phyloP scores from a whole-genome alignment of 805 yeast genomes.

The Clavispora phyllophila region DNA sequence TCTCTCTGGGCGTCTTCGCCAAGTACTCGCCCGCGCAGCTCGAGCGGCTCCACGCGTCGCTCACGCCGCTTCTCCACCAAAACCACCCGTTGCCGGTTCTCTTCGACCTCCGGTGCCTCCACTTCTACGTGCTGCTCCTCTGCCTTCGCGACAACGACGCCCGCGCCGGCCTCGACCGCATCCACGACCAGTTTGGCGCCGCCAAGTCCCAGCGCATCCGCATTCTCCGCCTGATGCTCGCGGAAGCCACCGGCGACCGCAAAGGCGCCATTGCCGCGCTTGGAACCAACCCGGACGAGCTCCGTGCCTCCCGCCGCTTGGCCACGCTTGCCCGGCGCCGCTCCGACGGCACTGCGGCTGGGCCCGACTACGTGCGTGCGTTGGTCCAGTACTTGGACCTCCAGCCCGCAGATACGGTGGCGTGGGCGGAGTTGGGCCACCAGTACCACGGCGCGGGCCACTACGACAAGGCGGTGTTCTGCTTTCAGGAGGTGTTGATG shows the following conservation, averaged over 20 bases:
- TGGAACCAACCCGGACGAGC: slow-evolving; percentile 30
- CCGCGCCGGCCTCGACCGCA: slow-evolving; percentile 53
- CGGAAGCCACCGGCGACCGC: slow-evolving; percentile 48
- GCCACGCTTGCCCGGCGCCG: slow-evolving; percentile 27
- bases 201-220: slow-evolving; percentile 51
- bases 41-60: slow-evolving; percentile 34
- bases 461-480: slow-evolving; percentile 60
- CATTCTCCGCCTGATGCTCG: slow-evolving; percentile 48
- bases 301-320: slow-evolving; percentile 32
- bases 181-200: slow-evolving; percentile 65
- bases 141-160: slow-evolving; percentile 71
- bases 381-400: slow-evolving; percentile 52
- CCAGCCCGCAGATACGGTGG: slow-evolving; percentile 69
- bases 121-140: slow-evolving; percentile 58
- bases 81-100: not conserved
- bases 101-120: slow-evolving; percentile 61
- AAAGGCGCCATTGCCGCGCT: slow-evolving; percentile 24
- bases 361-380: slow-evolving; percentile 44
- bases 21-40: slow-evolving; percentile 43
- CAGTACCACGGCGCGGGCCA: slow-evolving; percentile 58
- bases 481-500: slow-evolving; percentile 66
- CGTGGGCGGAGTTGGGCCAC: slow-evolving; percentile 75
- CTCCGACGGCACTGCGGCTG: slow-evolving; percentile 15
- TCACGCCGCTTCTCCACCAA: slow-evolving; percentile 37
- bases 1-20: slow-evolving; percentile 43